These are phyloP conservation scores for Lophiotrema nucula DNA, from an alignment of 495 filamentous ascomycete genomes.

Conservation along the genomic window DNA sequence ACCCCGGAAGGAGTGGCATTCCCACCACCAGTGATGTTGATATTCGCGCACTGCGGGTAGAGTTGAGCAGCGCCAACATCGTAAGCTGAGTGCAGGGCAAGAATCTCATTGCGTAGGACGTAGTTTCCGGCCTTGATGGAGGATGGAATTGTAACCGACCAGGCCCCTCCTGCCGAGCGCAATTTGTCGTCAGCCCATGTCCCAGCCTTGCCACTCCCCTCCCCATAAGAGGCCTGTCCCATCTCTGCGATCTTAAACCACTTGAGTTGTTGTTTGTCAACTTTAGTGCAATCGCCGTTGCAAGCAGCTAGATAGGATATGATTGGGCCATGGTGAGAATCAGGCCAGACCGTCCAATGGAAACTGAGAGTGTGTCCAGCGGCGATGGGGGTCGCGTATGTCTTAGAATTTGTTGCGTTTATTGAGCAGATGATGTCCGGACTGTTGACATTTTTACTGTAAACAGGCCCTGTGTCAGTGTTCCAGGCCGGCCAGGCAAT, in stretches of 20 bases:
- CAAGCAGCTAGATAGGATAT: constrained; percentile 47
- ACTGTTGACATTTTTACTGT: neutral
- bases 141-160: constrained; percentile 21
- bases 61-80: constrained; percentile 18
- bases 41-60: constrained; percentile 32
- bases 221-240: constrained; percentile 40
- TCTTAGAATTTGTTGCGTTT: constrained; percentile 4
- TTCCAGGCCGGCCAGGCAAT: neutral
- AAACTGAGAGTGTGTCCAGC: constrained; percentile 24
- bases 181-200: constrained; percentile 26
- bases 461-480: neutral
- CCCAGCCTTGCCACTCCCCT: constrained; percentile 14
- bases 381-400: neutral
- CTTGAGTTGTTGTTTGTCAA: constrained; percentile 20
- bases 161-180: constrained; percentile 22
- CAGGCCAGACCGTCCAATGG: constrained; percentile 31
- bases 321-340: constrained; percentile 28
- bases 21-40: constrained; percentile 20
- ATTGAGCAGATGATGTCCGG: constrained; percentile 30
- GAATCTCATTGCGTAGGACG: constrained; percentile 69
- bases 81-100: constrained; percentile 22
- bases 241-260: constrained; percentile 30
- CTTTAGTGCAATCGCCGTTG: constrained; percentile 26
- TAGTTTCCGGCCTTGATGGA: constrained; percentile 25
- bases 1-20: constrained; percentile 18